Conservation (phyloP, 108 stramenopile genomes). For the Parmales sp. region DNA sequence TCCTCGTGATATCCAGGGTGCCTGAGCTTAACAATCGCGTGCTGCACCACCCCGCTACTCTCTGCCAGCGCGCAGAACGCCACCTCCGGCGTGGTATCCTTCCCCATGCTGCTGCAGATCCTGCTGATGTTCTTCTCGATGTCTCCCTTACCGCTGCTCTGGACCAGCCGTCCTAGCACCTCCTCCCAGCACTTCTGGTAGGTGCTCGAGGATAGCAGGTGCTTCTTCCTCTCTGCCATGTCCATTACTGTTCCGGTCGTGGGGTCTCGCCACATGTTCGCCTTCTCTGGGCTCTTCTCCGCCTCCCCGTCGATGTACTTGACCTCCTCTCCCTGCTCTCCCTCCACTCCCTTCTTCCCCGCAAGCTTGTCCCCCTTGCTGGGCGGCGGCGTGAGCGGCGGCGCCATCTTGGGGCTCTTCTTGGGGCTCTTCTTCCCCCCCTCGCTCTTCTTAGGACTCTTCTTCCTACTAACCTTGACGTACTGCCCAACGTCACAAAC, state of each 20-base stretch:
- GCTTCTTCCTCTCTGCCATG: not conserved
- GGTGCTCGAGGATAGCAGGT: not conserved
- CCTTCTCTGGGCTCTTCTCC: not conserved
- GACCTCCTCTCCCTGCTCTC: not conserved
- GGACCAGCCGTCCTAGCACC: not conserved
- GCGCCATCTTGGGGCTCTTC: not conserved
- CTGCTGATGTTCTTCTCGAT: constrained; percentile 2
- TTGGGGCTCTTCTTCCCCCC: not conserved
- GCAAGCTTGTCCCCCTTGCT: not conserved
- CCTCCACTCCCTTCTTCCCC: not conserved
- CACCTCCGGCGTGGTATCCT: not conserved
- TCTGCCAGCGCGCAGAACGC: constrained; percentile 5
- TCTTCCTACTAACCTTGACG: constrained; percentile 7
- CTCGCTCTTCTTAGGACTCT: not conserved
- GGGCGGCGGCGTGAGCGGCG: not conserved
- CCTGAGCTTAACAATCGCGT: constrained; percentile 9
- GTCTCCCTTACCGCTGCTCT: not conserved
- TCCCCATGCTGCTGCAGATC: not conserved
- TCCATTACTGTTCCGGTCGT: not conserved
- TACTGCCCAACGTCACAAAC: not conserved
- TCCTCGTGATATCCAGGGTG: constrained; percentile 7
- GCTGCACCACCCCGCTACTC: constrained; percentile 5
- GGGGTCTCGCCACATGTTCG: not conserved
- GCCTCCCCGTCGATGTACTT: not conserved
- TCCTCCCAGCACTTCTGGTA: constrained; percentile 11